Conservation (phyloP, 1,284 basidiomycete species). For the Rugosomyces carneus region DNA sequence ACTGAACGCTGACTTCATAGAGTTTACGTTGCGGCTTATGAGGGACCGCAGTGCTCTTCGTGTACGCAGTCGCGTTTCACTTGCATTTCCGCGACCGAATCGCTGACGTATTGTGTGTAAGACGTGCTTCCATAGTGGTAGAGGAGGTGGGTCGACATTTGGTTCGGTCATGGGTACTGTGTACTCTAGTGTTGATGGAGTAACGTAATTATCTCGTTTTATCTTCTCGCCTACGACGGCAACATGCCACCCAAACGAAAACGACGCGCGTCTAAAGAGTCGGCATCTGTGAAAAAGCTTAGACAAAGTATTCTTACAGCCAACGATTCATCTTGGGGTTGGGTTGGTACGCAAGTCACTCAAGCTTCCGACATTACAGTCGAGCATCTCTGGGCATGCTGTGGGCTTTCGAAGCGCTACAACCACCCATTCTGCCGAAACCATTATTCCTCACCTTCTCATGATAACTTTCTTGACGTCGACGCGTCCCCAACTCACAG, state of each 20-base stretch:
- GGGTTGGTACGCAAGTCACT: slow-evolving; percentile 65
- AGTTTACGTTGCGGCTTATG: slow-evolving; percentile 14
- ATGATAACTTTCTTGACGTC: neutral
- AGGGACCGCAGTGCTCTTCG: slow-evolving; percentile 28
- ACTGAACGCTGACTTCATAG: neutral
- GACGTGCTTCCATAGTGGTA: slow-evolving; percentile 3
- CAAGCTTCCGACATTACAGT: slow-evolving; percentile 51
- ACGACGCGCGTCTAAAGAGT: slow-evolving; percentile 48
- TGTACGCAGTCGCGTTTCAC: slow-evolving; percentile 33
- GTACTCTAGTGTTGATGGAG: neutral
- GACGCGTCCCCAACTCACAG: slow-evolving; percentile 20
- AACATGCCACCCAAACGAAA: slow-evolving; percentile 60
- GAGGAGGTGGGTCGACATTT: slow-evolving; percentile 2
- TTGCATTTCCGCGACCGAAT: slow-evolving; percentile 19
- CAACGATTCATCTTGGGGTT: slow-evolving; percentile 58
- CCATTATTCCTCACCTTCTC: slow-evolving; percentile 33
- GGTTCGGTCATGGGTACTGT: slow-evolving; percentile 1
- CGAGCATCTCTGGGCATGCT: slow-evolving; percentile 60
- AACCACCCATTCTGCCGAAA: slow-evolving; percentile 47
- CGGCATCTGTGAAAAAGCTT: slow-evolving; percentile 53
- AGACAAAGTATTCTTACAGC: slow-evolving; percentile 48
- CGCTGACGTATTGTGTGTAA: slow-evolving; percentile 10
- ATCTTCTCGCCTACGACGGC: neutral
- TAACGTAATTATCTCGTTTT: neutral
- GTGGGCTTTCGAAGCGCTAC: slow-evolving; percentile 53